A percentile compares a stretch with the other conserved stretches of the same genome.
Conservation (phyloP, 163 green algal genomes). For the Chlorella variabilis region DNA sequence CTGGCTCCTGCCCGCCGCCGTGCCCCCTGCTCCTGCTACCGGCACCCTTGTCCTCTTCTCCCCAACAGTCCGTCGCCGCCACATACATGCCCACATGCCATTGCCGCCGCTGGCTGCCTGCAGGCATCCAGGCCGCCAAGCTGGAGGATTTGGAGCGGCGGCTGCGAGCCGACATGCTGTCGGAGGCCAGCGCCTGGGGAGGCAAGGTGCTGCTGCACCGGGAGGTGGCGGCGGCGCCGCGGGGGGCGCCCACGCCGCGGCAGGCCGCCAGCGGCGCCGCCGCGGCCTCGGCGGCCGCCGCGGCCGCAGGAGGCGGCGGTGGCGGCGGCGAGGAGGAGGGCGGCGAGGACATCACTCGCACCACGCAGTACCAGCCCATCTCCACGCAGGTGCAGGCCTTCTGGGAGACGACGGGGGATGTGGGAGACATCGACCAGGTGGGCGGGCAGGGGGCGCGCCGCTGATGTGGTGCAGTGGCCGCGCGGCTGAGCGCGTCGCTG, state of each 20-base stretch:
- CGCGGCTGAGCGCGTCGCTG: not conserved
- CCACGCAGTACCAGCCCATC: constrained; percentile 42
- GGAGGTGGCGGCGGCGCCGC: constrained; percentile 54
- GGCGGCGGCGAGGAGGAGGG: not conserved
- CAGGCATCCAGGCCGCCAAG: constrained; percentile 50
- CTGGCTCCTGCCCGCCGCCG: not conserved
- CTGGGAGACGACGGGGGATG: constrained; percentile 55
- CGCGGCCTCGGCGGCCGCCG: not conserved
- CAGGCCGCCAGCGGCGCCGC: not conserved
- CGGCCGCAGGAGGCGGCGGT: not conserved
- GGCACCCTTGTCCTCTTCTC: too few relatives aligned
- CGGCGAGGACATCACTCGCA: constrained; percentile 57
- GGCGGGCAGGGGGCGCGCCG: not conserved
- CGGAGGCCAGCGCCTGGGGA: constrained; percentile 69
- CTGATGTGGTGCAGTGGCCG: not conserved
- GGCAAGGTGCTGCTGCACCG: constrained; percentile 84
- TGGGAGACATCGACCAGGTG: constrained; percentile 55
- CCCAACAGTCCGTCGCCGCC: too few relatives aligned
- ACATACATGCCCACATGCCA: too few relatives aligned
- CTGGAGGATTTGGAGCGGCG: constrained; percentile 83
- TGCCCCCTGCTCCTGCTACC: too few relatives aligned
- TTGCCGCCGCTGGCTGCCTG: not conserved
- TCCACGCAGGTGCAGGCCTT: constrained; percentile 48
- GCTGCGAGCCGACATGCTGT: constrained; percentile 74
- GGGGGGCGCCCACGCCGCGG: not conserved